Evolutionary conservation across 805 yeast genomes (phyloP), one percentile per base, ranked within the genome.

Genomic region (Clavispora carvajalis): DNA sequence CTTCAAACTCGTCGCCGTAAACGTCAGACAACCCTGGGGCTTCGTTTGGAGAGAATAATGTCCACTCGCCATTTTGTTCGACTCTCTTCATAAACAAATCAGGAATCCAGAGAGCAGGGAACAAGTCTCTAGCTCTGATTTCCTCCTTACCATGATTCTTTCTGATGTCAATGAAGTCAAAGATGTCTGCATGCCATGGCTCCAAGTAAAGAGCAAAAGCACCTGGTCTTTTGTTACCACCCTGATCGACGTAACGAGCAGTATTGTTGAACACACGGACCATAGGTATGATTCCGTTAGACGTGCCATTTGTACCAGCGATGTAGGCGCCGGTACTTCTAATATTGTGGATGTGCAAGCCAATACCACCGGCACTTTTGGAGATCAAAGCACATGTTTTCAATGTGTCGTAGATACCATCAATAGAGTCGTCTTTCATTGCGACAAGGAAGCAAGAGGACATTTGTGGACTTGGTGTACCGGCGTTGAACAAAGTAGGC

Each of bases 131-230:
- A 22, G 82, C 80, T 57, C 82, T 67, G 48, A 73, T 74, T 57
- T 77, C 82, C 58, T 77, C 82, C 55, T 77, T 77, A 52, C 82
- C 82, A 56, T 77, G 82, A 56, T 77, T 77, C 62, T 77, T 77
- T 60, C 81, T 68, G 47, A 77, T 72, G 54, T 77, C 81, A 41
- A 77, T 67, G 49, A 77, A 76, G 43, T 77, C 81, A 50, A 77
- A 72, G 46, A 77, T 69, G 56, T 77, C 82, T 7, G 79, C 62
- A 55, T 77, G 82, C 82, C 82, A 77, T 54, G 82, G 82, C 60
- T 77, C 82, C 38, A 76, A 56, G 58, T 77, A 77, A 39, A 77
- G 59, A 16, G 82, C 82, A 58, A 77, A 75, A 11, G 82, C 82
- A 54, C 82, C 82, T 12, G 82, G 82, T 59, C 82, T 65, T 62